Evolutionary conservation across 2,329 filamentous ascomycete genomes (phyloP), one percentile per base, ranked within the genome.

Genomic region (Cladosporium sp.): DNA sequence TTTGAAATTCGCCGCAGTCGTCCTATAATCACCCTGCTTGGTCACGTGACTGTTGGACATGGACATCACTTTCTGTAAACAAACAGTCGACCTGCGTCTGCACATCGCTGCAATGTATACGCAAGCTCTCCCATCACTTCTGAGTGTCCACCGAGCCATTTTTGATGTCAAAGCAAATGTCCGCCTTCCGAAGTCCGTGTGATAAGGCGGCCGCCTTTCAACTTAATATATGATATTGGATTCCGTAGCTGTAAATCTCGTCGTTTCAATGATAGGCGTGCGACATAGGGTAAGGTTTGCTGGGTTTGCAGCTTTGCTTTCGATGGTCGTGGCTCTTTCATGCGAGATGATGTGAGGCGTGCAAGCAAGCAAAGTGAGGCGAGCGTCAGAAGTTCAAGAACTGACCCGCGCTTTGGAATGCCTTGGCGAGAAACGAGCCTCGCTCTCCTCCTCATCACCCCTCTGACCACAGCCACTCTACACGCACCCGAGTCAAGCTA

Each of bases 281-380:
- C n/a, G 10, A 24, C 41, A 21, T 47, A n/a, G 3, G 32, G 52
- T 55, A 55, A 55, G 28, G 52, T 55, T 55, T 54, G 51, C 51
- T 54, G 51, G 34, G 26, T 32, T 54, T 32, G 51, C 51, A 30
- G 51, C 12, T 18, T 32, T 34, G 32, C 52, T 55, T 55, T 55
- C 26, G 52, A 55, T 55, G 52, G 52, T 6, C 52, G n/a, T 32
- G 24, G 52, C 12, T 59, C 36, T 44, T 44, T 28, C 26, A 59
- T 59, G 36, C 34, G 24, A 15, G 57, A 59, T 59, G 57, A 59
- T 59, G 57, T 32, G 51, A 54, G 51, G 51, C 51, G 12, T 38
- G 55, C 28, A 59, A 44, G 36, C 36, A 18, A 36, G 36, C 36
- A 38, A 28, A 59, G 52, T 34, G 52, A 55, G 28, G 41, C 41